phyloP scores from a whole-genome alignment of 257 asterid genomes.

The Buddleja alternifolia region DNA sequence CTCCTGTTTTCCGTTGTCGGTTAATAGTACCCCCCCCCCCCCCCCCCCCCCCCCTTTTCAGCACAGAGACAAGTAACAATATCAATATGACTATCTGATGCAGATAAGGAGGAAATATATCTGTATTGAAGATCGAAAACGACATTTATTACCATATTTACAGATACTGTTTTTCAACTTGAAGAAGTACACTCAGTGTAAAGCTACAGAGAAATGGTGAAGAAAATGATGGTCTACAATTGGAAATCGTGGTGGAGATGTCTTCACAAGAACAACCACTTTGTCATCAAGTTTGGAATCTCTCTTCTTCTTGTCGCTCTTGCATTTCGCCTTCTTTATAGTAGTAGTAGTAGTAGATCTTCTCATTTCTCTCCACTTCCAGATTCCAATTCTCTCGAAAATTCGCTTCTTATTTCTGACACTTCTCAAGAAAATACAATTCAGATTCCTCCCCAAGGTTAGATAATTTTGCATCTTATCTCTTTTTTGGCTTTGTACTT shows the following conservation, averaged over 20 bases:
- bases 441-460: slow-evolving; percentile 50
- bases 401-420: slow-evolving; percentile 27
- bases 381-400: slow-evolving; percentile 41
- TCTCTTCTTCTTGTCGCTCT: slow-evolving; percentile 58
- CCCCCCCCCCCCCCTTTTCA: no score
- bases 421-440: slow-evolving; percentile 29
- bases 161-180: slow-evolving; percentile 4
- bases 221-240: slow-evolving; percentile 42
- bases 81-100: no score
- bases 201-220: slow-evolving; percentile 35
- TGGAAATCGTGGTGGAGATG: slow-evolving; percentile 58
- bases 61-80: no score
- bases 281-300: slow-evolving; percentile 56
- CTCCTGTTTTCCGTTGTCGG: slow-evolving; percentile 9
- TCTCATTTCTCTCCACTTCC: slow-evolving; percentile 42
- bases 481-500: neutral
- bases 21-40: no score
- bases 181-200: no score
- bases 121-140: neutral
- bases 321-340: slow-evolving; percentile 53
- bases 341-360: slow-evolving; percentile 57
- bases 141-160: neutral
- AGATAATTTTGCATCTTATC: slow-evolving; percentile 11
- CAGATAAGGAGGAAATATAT: no score
- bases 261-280: slow-evolving; percentile 48